These are phyloP conservation scores for Stachybotrys echinatus DNA, from an alignment of 2,329 filamentous ascomycete species.

Conservation along the genomic window DNA sequence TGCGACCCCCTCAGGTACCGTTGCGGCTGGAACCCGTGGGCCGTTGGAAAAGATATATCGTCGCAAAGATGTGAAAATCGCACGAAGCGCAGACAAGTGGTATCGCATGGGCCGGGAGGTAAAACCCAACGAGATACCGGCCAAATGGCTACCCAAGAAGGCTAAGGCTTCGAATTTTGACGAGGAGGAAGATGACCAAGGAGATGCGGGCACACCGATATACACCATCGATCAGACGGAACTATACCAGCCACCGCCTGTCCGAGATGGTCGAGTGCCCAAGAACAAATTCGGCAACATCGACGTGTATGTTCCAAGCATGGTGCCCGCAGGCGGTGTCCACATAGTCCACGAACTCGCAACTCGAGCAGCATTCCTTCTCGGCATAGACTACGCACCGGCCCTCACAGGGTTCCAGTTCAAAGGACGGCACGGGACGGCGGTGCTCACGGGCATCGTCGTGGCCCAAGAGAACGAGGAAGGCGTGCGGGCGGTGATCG, in stretches of 20 bases:
- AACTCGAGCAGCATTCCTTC: slow-evolving; percentile 63
- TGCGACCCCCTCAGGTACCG: slow-evolving; percentile 67
- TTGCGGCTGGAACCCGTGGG: slow-evolving; percentile 60
- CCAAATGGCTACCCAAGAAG: slow-evolving; percentile 63
- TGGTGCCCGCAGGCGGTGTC: slow-evolving; percentile 78
- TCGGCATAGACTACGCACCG: slow-evolving; percentile 82
- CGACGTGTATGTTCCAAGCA: slow-evolving; percentile 85
- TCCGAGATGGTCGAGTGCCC: slow-evolving; percentile 70
- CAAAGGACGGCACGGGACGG: slow-evolving; percentile 78
- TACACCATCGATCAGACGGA: slow-evolving; percentile 63
- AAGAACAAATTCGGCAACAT: slow-evolving; percentile 94
- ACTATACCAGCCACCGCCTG: slow-evolving; percentile 68
- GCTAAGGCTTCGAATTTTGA: slow-evolving; percentile 23
- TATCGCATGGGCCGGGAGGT: slow-evolving; percentile 81
- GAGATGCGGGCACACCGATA: slow-evolving; percentile 45
- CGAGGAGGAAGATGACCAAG: slow-evolving; percentile 20
- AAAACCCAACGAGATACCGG: slow-evolving; percentile 70
- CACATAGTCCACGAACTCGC: slow-evolving; percentile 62
- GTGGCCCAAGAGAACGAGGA: slow-evolving; percentile 68
- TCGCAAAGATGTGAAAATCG: slow-evolving; percentile 71
- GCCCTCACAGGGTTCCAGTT: slow-evolving; percentile 90
- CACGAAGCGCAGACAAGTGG: slow-evolving; percentile 82
- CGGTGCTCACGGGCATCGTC: slow-evolving; percentile 72
- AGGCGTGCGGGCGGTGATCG: slow-evolving; percentile 65
- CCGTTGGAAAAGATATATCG: slow-evolving; percentile 75